A percentile compares a stretch with the other conserved stretches of the same genome.
phyloP scores from a whole-genome alignment of 164 flowering plant genomes.

The Euptelea pleiosperma region DNA sequence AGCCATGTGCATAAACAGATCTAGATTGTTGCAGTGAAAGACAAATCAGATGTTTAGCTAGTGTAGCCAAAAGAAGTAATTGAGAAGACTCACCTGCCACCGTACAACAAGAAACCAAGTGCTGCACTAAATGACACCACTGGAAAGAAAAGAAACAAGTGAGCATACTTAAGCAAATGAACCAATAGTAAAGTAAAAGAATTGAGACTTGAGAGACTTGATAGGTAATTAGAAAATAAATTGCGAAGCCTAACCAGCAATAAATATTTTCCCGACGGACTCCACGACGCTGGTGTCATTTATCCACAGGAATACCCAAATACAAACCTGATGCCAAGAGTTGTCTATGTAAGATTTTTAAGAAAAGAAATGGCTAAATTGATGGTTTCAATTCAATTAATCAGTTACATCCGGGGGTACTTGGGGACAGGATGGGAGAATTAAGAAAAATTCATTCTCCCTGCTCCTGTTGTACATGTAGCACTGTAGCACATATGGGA shows the following conservation, averaged over 20 bases:
- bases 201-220: neutral
- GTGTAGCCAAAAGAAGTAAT: neutral
- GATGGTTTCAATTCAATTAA: too few species aligned
- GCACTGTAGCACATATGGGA: too few species aligned
- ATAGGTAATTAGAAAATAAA: neutral
- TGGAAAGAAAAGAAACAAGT: conserved; percentile 28
- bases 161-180: neutral
- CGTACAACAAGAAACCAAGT: conserved; percentile 77
- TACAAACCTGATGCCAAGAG: conserved; percentile 53
- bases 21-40: neutral
- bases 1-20: neutral
- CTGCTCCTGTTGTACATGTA: too few species aligned
- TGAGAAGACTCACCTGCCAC: conserved; percentile 67
- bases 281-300: conserved; percentile 64
- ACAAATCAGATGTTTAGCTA: neutral
- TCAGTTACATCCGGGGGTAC: too few species aligned
- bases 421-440: too few species aligned
- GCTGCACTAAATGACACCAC: conserved; percentile 84
- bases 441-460: too few species aligned
- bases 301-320: conserved; percentile 88
- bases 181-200: neutral
- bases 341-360: neutral
- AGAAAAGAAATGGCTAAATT: neutral
- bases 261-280: conserved; percentile 69
- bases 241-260: conserved; percentile 61